Base-by-base conservation (phyloP, 2,329 filamentous ascomycete genomes). In the Trichoderma guizhouense region DNA sequence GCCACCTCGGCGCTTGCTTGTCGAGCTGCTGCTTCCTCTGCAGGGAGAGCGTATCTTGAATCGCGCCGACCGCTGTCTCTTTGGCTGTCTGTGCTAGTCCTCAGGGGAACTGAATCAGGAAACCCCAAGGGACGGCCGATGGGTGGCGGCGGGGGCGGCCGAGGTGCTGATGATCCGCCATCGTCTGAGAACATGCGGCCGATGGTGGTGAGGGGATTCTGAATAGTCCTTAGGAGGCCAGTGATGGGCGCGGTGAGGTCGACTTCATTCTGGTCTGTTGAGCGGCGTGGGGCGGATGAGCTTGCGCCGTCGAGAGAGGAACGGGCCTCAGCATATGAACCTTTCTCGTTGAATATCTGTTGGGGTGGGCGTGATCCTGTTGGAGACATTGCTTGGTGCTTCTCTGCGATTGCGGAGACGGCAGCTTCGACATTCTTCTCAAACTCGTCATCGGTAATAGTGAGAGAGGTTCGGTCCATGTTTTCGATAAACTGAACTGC, bases 401-500 rank as follows among this genome's bases (percentile, higher is more conserved):
- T 93, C 82, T 98, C 95, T 2, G 96, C 95, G 75, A 99, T 99
- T 55, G 93, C 93, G 7, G 94, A 97, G 3, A 99, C 97, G 8
- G 96, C 95, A 5, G 92, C 92, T 83, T 99, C 96, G n/a, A 99
- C 97, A 76, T 97, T 95, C 78, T 89, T 89, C 80, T 99, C 96
- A 78, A 99, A 99, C 47, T 98, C 96, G 71, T 96, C 94, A 78
- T 99, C 95, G 2, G 92, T 92, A 66, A 99, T 96, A 1, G 96
- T 98, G 8, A 99, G 84, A 30, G 92, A 95, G 1, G 96, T 98
- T 58, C 95, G 91, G 81, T 99, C 96, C 82, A 99, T 91, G 73
- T 93, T 97, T 83, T 99, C 96, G 76, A 99, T 93, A 80, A 99
- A 99, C 77, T 97, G 94, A 64, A 99, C 92, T 51, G 94, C 96